phyloP scores from a whole-genome alignment of 768 basidiomycete genomes.

The Lentinula boryana region DNA sequence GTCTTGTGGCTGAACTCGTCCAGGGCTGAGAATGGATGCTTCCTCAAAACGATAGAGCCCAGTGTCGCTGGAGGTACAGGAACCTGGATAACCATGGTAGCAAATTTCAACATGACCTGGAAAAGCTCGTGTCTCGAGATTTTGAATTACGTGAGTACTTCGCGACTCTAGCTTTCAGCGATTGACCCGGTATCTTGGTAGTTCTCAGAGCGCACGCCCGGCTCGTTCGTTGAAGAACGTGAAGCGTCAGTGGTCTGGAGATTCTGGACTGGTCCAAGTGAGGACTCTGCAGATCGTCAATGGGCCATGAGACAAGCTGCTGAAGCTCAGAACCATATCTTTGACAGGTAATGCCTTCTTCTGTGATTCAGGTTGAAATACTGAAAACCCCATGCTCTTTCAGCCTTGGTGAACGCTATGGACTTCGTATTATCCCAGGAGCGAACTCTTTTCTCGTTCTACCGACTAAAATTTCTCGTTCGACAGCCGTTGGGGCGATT shows the following conservation, averaged over 20 bases:
- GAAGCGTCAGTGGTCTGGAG: slow-evolving; percentile 82
- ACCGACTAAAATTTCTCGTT: slow-evolving; percentile 77
- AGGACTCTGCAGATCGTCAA: slow-evolving; percentile 51
- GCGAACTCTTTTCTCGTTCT: slow-evolving; percentile 76
- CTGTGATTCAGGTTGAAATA: neutral
- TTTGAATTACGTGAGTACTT: slow-evolving; percentile 63
- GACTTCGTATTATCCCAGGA: slow-evolving; percentile 78
- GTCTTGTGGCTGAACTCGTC: neutral
- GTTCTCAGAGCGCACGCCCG: slow-evolving; percentile 85
- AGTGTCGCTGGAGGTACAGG: slow-evolving; percentile 10
- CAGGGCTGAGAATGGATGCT: slow-evolving; percentile 87
- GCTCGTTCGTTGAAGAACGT: slow-evolving; percentile 75
- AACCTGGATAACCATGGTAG: slow-evolving; percentile 76
- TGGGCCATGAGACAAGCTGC: slow-evolving; percentile 88
- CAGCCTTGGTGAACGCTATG: slow-evolving; percentile 78
- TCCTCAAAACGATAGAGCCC: slow-evolving; percentile 48
- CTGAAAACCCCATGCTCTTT: neutral
- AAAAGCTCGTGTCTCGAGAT: slow-evolving; percentile 79
- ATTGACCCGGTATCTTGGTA: slow-evolving; percentile 20
- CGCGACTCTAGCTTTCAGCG: neutral
- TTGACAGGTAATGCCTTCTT: slow-evolving; percentile 49
- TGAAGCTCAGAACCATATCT: slow-evolving; percentile 90
- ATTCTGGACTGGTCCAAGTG: slow-evolving; percentile 59
- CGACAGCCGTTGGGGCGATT: slow-evolving; percentile 79
- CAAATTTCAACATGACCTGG: slow-evolving; percentile 76